Evolutionary conservation across 2,329 filamentous ascomycete species (phyloP), one percentile per base, ranked within the genome.

Genomic region (Clathrospora elynae): DNA sequence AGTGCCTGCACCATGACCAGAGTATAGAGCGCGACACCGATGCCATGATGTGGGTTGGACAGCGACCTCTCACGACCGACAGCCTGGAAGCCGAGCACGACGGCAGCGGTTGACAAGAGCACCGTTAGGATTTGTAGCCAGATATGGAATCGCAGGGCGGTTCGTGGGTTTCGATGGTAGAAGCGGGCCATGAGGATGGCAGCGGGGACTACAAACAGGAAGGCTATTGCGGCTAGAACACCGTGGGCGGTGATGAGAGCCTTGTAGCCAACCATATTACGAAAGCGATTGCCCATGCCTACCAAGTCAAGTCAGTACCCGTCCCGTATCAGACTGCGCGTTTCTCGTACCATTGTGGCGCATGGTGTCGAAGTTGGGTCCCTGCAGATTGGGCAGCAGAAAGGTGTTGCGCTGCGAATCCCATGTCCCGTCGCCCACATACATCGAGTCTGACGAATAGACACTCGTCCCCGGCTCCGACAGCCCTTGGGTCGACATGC

Each of bases 231-330:
- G 16, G 81, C 88, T 33, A 93, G 72, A 16, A 90, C 75, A 5
- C 80, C 89, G 61, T 95, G 88, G 23, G 82, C 87, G 18, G 78
- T 73, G 41, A 95, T 80, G 31, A 92, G 76, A 18, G 70, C 73
- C 61, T 88, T 85, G 65, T 95, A 95, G 59, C 87, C 80, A 8
- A 77, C 66, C 51, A 90, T 70, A 8, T 80, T 81, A 35, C 81
- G 77, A 68, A 92, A 92, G 45, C 88, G 84, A 66, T 90, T 91
- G 46, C 83, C 87, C 88, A 92, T 91, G 67, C 88, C 86, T 88
- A n/a, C n/a, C n/a, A 42, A n/a, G 3, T n/a, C n/a, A 28, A 32
- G 42, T 65, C 34, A 63, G 57, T 42, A 35, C 39, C 6, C 6
- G 7, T 11, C 17, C 18, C 18, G 6, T 7, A 23, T n/a, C 2